Evolutionary conservation across 202 grass and related monocot species (phyloP).

Genomic region (Musa balbisiana): DNA sequence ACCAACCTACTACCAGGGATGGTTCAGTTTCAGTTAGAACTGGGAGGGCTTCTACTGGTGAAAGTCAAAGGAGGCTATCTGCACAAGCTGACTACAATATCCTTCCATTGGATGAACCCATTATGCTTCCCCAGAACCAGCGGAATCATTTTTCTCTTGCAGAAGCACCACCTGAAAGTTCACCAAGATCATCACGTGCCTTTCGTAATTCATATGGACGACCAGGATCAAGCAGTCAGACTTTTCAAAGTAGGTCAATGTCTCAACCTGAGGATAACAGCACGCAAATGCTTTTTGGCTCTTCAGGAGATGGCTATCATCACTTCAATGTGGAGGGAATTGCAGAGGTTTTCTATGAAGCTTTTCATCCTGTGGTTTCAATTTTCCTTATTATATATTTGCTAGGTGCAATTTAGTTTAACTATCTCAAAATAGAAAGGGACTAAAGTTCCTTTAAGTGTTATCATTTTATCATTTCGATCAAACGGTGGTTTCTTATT

Average conservation of each 20-base stretch:
- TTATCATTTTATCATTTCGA: neutral
- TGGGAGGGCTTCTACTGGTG: conserved; percentile 28
- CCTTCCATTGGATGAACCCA: conserved; percentile 37
- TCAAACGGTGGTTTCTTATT: too few species aligned
- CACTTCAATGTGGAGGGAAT: conserved; percentile 45
- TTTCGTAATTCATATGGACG: conserved; percentile 35
- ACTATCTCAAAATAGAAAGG: neutral
- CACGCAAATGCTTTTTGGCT: conserved; percentile 22
- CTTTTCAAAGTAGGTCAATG: conserved; percentile 29
- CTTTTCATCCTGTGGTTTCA: neutral
- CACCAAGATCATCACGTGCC: conserved; percentile 35
- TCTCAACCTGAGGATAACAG: conserved; percentile 26
- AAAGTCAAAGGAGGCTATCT: conserved; percentile 24
- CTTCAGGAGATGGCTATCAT: conserved; percentile 35
- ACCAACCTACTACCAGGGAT: conserved; percentile 19
- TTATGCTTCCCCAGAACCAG: conserved; percentile 19
- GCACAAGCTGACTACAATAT: conserved; percentile 24
- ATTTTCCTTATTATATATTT: neutral
- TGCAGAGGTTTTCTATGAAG: conserved; percentile 36
- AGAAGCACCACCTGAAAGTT: conserved; percentile 25
- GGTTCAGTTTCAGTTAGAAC: conserved; percentile 32
- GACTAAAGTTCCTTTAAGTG: neutral
- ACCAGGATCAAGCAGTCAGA: conserved; percentile 28
- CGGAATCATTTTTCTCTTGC: conserved; percentile 19
- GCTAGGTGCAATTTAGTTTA: neutral